These are phyloP conservation scores for Leccinum arenicola DNA, from an alignment of 768 basidiomycete genomes.

Conservation along the genomic window DNA sequence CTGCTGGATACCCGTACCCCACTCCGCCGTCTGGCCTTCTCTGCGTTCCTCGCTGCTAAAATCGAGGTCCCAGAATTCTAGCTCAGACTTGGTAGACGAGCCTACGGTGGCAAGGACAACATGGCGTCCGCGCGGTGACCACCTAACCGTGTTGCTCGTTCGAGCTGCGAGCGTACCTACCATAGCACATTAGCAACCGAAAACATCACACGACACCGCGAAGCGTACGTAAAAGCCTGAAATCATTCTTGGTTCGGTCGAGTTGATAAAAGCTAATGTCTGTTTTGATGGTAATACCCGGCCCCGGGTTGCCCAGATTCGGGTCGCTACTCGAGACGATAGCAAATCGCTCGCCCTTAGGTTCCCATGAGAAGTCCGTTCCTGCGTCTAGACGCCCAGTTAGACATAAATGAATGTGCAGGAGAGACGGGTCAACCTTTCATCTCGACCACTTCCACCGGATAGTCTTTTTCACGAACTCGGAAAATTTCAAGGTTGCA, in stretches of 20 bases:
- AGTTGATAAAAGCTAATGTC: constrained; percentile 96
- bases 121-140: constrained; percentile 96
- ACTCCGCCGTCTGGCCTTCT: constrained; percentile 56
- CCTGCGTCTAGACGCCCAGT: constrained; percentile 67
- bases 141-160: constrained; percentile 91
- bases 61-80: constrained; percentile 99
- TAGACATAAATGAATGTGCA: constrained; percentile 3
- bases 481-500: constrained; percentile 98
- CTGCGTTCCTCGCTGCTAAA: constrained; percentile 64
- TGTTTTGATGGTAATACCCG: constrained; percentile 94
- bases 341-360: constrained; percentile 94
- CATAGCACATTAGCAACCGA: constrained; percentile 7
- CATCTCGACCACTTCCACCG: constrained; percentile 95
- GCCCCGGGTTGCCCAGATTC: constrained; percentile 84
- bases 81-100: constrained; percentile 90
- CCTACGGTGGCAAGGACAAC: constrained; percentile 96
- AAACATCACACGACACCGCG: constrained; percentile 2
- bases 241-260: constrained; percentile 90
- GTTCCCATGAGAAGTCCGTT: constrained; percentile 97
- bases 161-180: constrained; percentile 74
- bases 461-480: constrained; percentile 94
- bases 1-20: constrained; percentile 83
- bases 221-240: constrained; percentile 76
- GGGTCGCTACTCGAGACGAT: constrained; percentile 94
- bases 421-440: constrained; percentile 59